Evolutionary conservation across 2,329 filamentous ascomycete species (phyloP), one percentile per base, ranked within the genome.

Genomic region (Sporothrix curviconia): DNA sequence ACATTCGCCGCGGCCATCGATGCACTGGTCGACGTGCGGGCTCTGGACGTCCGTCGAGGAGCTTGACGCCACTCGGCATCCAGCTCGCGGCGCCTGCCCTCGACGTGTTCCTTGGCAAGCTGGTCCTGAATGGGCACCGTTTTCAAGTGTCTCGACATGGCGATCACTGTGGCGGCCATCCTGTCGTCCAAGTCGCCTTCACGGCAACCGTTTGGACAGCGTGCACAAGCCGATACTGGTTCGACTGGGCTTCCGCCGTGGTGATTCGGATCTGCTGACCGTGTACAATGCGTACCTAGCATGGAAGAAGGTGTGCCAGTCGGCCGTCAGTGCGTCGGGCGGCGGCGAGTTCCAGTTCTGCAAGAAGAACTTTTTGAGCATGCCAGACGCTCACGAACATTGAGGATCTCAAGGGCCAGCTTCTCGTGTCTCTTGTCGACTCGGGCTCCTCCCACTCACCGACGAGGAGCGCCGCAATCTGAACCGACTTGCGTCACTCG

Each of bases 131-230:
- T 95, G 36, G 90, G 91, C 0, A 84, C 85, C 4, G 84, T 95
- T 39, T 96, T 96, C 74, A 87, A 87, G 66, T 97, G 92, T 66
- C 79, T 97, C 3, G 94, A 99, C 71, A 92, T 92, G 69, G 84
- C 89, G 15, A 82, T 97, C 54, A 97, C 92, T 2, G 88, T 95
- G 57, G 94, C 95, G 7, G 92, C 94, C 7, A 92, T 96, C 25
- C 74, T 99, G 1, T 96, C 92, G 2, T 95, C 91, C 28, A 99
- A 97, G 69, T 95, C 92, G 0, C 94, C 92, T 97, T 97, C 69
- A 80, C 92, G 1, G 87, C 89, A 2, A n/a, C 89, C 92, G 0
- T 90, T 96, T 69, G 89, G 90, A 2, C 87, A 91, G 47, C 85
- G 89, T 53, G 80, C 85, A 40, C 90, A 95, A 67, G 90, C 90